Base-by-base conservation (phyloP, 192 early-diverging fungal genomes). In the Geranomyces michiganensis region DNA sequence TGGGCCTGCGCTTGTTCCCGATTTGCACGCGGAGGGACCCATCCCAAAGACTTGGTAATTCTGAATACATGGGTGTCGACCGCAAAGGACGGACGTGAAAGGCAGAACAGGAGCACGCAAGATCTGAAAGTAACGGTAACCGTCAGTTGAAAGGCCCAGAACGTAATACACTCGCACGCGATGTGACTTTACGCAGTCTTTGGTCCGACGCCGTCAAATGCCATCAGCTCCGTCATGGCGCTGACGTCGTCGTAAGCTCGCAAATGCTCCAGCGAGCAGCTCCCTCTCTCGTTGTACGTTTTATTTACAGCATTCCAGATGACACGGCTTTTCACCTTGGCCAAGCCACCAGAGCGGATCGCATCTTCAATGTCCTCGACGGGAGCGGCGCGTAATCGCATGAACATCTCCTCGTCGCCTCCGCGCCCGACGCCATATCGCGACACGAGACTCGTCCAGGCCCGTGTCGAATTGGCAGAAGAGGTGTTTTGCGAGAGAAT, bases 71-170 rank as follows among this genome's bases (percentile, higher is more conserved):
- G 62, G 15, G 62, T 64, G 30, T 64, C 62, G 1, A 64, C 62
- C 2, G 62, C 62, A 41, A 64, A 64, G 2, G 62, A 64, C 1
- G 30, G n/a, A 10, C 62, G 33, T 4, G 19, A n/a, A 1, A 64
- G 44, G 29, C 62, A 64, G 62, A 64, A 64, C 2, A 64, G 62
- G 2, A 64, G 21, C n/a, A 64, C 62, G 62, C 62, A 64, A 29
- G 31, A 41, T 29, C 58, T 60, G 31, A 19, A 24, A 26, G 7
- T 17, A 53, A 26, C 4, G 51, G 51, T 3, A 17, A 3, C 51
- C 3, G 15, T 53, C 3, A 53, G 51, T 53, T 9, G 24, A 15
- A 53, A 6, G 51, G 7, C 24, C 3, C n/a, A 53, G 17, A 17
- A 53, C 4, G 15, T 53, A 15, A 53, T 8, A 2, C 15, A 7